Percentiles rank a stretch among this genome's conserved stretches.
These are phyloP conservation scores for Chlorella variabilis DNA, from an alignment of 163 green algal species.

Conservation along the genomic window DNA sequence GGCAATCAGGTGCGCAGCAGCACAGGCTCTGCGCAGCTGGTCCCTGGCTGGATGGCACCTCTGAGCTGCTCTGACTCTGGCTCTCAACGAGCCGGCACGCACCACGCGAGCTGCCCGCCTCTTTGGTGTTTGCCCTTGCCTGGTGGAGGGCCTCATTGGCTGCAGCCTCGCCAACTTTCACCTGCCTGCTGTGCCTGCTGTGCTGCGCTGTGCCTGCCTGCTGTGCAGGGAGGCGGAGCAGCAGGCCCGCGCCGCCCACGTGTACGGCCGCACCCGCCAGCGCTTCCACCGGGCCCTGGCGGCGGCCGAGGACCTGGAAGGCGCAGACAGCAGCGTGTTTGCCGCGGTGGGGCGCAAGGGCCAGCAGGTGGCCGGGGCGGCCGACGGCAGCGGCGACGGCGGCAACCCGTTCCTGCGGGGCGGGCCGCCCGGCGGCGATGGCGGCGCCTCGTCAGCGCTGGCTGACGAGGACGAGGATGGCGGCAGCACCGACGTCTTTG, in stretches of 20 bases:
- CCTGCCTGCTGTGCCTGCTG: neutral
- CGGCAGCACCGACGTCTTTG: slow-evolving; percentile 17
- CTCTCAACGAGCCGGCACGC: too few relatives aligned
- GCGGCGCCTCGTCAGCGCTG: neutral
- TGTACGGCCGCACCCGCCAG: slow-evolving; percentile 27
- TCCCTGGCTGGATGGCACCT: neutral
- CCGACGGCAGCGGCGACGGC: neutral
- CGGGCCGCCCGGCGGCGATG: neutral
- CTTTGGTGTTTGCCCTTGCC: too few relatives aligned
- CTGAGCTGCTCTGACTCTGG: too few relatives aligned
- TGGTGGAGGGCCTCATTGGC: too few relatives aligned
- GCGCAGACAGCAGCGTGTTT: slow-evolving; percentile 17
- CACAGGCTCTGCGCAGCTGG: neutral
- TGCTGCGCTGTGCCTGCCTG: too few relatives aligned
- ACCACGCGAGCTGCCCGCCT: too few relatives aligned
- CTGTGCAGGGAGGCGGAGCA: slow-evolving; percentile 34
- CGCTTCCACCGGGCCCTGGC: slow-evolving; percentile 43
- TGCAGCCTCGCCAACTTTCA: too few relatives aligned
- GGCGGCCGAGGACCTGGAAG: slow-evolving; percentile 30
- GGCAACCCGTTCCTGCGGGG: slow-evolving; percentile 13
- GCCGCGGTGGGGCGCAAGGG: slow-evolving; percentile 7
- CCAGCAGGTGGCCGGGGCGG: neutral
- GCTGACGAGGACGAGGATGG: neutral
- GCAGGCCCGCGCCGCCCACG: neutral
- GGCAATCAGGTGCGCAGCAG: slow-evolving; percentile 9